Percentiles rank a stretch among this genome's conserved stretches.
Conservation (phyloP, 345 rosid species). For the Salix udensis region DNA sequence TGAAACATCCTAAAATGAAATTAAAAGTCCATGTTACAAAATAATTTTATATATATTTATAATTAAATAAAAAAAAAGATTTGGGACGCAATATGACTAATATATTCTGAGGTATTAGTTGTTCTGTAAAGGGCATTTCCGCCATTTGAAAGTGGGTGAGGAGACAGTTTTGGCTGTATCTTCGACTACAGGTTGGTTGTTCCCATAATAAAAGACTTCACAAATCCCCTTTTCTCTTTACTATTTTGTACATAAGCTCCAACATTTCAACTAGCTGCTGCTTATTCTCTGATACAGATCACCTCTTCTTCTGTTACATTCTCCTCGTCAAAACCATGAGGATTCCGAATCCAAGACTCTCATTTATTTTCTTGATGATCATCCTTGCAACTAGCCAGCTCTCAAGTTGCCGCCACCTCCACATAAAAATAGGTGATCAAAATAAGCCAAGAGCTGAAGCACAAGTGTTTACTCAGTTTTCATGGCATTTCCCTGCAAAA, state of each 20-base stretch:
- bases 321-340: slow-evolving; percentile 12
- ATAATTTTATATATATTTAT: too few species aligned
- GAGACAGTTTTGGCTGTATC: slow-evolving; percentile 15
- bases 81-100: too few species aligned
- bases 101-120: too few species aligned
- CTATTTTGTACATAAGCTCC: neutral
- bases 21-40: too few species aligned
- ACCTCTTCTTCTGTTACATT: neutral
- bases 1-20: too few species aligned
- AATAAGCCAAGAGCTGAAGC: slow-evolving; percentile 2
- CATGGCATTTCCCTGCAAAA: slow-evolving; percentile 28
- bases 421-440: neutral
- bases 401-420: slow-evolving; percentile 25
- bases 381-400: slow-evolving; percentile 19
- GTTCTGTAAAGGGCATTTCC: neutral
- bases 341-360: slow-evolving; percentile 10
- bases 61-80: too few species aligned
- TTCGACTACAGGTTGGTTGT: slow-evolving; percentile 12
- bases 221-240: neutral
- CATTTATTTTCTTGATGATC: slow-evolving; percentile 15
- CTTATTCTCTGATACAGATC: neutral
- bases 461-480: neutral
- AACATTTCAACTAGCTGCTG: neutral
- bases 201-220: slow-evolving; percentile 8
- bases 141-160: neutral